Evolutionary conservation across 495 filamentous ascomycete genomes (phyloP), one percentile per base, ranked within the genome.

Genomic region (Xylaria bambusicola): DNA sequence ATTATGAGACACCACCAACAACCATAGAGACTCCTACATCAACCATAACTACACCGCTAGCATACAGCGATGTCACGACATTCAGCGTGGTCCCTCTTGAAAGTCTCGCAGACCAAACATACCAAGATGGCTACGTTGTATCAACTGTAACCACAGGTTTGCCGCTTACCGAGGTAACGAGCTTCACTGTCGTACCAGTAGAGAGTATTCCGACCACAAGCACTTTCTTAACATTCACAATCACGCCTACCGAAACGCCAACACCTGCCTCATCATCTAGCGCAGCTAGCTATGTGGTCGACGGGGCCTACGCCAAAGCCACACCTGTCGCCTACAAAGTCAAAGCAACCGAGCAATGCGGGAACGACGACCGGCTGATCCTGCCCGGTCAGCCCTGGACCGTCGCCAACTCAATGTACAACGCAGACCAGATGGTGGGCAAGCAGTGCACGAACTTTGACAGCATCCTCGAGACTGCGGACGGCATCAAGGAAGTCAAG

Each of bases 391-490:
- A 68, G 31, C 69, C 67, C 12, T 73, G 69, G 72, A 73, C 74
- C 21, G 73, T 76, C 17, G 73, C 66, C 62, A 76, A 74, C 65
- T 75, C 73, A 61, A 69, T 75, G 45, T 76, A 74, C 61, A 71
- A 69, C 50, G 65, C 69, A 8, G 59, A 61, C 44, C 42, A 45
- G 23, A 66, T 70, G 61, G 48, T 49, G 10, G 69, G 69, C 35
- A 61, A 63, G 13, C 67, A 66, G 54, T 76, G 73, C 62, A 76
- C 73, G n/a, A 59, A 66, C 44, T 76, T 71, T 53, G 65, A 69
- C 36, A 50, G 61, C 26, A 56, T 69, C 15, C 67, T 63, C 20
- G 48, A 73, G 52, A 57, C 67, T 35, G 1, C 56, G 0, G 47
- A 59, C 9, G 60, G 52, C 21, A 64, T 63, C 18, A 51, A 63